phyloP scores from a whole-genome alignment of 139 green algal species.

The Picochlorum sp. region DNA sequence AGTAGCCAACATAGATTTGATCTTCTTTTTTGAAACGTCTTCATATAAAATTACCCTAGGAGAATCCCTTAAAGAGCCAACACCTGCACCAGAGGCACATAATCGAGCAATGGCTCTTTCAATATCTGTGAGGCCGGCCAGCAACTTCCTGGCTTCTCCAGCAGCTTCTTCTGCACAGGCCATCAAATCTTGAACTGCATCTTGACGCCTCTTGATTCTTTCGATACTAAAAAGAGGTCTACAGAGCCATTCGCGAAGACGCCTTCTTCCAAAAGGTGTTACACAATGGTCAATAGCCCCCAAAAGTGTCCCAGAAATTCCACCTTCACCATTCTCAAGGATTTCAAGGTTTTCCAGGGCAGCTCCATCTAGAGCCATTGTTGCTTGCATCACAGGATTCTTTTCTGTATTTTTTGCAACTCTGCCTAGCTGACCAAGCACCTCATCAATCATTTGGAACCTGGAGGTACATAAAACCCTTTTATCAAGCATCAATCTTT shows the following conservation, averaged over 20 bases:
- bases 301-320: conserved; percentile 64
- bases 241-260: conserved; percentile 79
- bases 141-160: conserved; percentile 23
- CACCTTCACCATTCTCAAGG: conserved; percentile 77
- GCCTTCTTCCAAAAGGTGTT: conserved; percentile 71
- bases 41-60: conserved; percentile 92
- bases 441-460: conserved; percentile 46
- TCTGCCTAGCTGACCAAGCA: conserved; percentile 2
- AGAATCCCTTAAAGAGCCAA: conserved; percentile 38
- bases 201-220: conserved; percentile 68
- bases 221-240: conserved; percentile 52
- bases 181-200: conserved; percentile 57
- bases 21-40: conserved; percentile 46
- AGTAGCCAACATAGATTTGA: conserved; percentile 48
- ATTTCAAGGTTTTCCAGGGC: conserved; percentile 92
- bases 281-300: conserved; percentile 75
- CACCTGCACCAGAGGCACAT: conserved; percentile 27
- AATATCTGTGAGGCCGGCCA: conserved; percentile 64
- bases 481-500: conserved; percentile 60
- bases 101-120: conserved; percentile 77
- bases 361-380: conserved; percentile 79
- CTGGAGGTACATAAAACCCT: conserved; percentile 28
- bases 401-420: no score
- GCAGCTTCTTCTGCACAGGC: conserved; percentile 33
- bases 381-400: no score